Percentiles rank a stretch among this genome's conserved stretches.
Conservation (phyloP, 2,329 filamentous ascomycete species). For the Emergomyces orientalis region DNA sequence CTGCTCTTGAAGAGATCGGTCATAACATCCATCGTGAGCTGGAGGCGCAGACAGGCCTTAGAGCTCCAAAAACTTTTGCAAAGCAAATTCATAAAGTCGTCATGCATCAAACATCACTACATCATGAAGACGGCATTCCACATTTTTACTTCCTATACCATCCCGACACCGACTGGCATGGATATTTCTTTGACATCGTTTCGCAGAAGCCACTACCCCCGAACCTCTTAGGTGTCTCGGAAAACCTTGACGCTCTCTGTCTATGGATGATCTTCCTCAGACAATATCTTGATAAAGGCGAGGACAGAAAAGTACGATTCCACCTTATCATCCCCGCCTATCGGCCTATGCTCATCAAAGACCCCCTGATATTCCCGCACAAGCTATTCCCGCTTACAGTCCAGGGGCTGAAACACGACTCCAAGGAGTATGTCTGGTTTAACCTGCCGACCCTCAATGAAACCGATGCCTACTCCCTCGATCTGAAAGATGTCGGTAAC, state of each 20-base stretch:
- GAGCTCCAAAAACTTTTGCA: neutral
- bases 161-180: neutral
- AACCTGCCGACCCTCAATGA: neutral
- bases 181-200: constrained; percentile 1
- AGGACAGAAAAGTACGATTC: neutral
- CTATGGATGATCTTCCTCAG: constrained; percentile 2
- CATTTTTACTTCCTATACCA: constrained; percentile 1
- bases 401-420: neutral
- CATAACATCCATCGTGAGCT: neutral
- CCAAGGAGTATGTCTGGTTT: neutral
- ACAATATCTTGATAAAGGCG: neutral
- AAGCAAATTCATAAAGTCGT: neutral
- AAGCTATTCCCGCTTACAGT: neutral
- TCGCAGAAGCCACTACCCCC: neutral
- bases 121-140: neutral
- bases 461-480: neutral
- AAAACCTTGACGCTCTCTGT: neutral
- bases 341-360: neutral
- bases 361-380: neutral
- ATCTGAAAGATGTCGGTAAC: neutral
- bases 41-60: neutral
- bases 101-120: neutral
- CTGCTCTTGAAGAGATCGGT: neutral
- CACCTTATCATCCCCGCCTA: neutral
- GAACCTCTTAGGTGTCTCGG: neutral